Percentiles rank a stretch among this genome's conserved stretches.
phyloP scores from a whole-genome alignment of 495 filamentous ascomycete species.

The Aspergillus homomorphus region DNA sequence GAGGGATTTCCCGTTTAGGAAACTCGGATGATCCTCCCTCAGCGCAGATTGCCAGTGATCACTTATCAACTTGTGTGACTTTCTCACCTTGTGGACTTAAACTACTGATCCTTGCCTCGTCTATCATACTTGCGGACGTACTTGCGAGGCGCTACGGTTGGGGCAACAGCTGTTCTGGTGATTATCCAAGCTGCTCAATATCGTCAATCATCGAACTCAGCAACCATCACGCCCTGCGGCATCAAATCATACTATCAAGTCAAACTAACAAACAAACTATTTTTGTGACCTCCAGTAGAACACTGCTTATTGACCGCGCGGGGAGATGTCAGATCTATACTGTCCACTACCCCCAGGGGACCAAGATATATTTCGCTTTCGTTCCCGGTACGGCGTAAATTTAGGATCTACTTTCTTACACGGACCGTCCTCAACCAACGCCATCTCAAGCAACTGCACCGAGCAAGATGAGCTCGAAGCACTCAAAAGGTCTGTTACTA shows the following conservation, averaged over 20 bases:
- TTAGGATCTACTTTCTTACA: constrained; percentile 55
- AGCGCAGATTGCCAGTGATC: no score
- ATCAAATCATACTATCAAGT: not conserved
- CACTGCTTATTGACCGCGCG: not conserved
- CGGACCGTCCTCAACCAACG: constrained; percentile 49
- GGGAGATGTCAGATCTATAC: not conserved
- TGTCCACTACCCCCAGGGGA: constrained; percentile 27
- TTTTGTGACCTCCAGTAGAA: not conserved
- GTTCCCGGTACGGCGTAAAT: constrained; percentile 56
- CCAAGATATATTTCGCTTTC: constrained; percentile 48
- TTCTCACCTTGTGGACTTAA: no score
- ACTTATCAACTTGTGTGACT: no score
- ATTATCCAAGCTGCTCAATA: not conserved
- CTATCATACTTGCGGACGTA: not conserved
- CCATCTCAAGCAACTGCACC: constrained; percentile 38
- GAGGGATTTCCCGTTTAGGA: not conserved
- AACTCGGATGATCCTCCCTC: not conserved
- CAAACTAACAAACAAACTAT: not conserved
- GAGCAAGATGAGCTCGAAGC: constrained; percentile 45
- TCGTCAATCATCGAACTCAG: no score
- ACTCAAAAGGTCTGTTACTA: constrained; percentile 7
- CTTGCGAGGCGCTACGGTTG: not conserved
- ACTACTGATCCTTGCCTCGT: no score
- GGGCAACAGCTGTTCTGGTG: not conserved
- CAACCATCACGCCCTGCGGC: no score